These are phyloP conservation scores for Auricularia sp. DNA, from an alignment of 768 basidiomycete genomes.

Conservation along the genomic window DNA sequence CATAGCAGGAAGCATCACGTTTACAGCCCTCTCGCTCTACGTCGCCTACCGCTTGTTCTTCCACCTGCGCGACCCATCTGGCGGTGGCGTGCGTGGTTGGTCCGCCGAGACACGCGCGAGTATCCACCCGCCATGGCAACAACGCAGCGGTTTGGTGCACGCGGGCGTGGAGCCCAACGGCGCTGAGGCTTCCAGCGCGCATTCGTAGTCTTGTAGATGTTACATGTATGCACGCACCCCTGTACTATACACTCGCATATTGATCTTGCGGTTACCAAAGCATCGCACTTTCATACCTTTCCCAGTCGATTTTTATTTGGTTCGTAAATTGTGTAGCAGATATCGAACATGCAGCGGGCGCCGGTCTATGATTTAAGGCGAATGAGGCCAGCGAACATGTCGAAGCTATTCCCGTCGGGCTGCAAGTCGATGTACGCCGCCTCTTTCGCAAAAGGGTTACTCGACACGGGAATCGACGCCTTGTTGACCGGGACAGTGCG, in stretches of 20 bases:
- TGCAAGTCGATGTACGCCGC: slow-evolving; percentile 75
- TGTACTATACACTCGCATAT: neutral
- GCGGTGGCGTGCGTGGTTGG: neutral
- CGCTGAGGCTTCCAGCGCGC: neutral
- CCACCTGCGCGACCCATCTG: neutral
- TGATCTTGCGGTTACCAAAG: too few relatives aligned
- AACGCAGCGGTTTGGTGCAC: neutral
- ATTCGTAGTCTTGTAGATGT: neutral
- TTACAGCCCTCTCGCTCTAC: neutral
- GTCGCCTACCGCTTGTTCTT: neutral
- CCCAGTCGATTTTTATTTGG: too few relatives aligned
- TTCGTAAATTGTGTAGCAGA: too few relatives aligned
- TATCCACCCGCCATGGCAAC: neutral
- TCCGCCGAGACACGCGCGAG: neutral
- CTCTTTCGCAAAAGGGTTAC: slow-evolving; percentile 9
- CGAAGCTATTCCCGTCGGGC: slow-evolving; percentile 95
- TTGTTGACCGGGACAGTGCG: slow-evolving; percentile 57
- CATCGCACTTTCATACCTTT: too few relatives aligned
- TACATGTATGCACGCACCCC: neutral
- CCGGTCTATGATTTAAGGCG: slow-evolving; percentile 29
- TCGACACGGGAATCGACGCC: slow-evolving; percentile 7
- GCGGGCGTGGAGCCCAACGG: neutral
- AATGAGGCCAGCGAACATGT: slow-evolving; percentile 85
- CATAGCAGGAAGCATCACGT: neutral
- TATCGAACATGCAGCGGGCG: too few relatives aligned